Base-by-base conservation (phyloP, 2,329 filamentous ascomycete genomes). In the Hymenoscyphus linearis region DNA sequence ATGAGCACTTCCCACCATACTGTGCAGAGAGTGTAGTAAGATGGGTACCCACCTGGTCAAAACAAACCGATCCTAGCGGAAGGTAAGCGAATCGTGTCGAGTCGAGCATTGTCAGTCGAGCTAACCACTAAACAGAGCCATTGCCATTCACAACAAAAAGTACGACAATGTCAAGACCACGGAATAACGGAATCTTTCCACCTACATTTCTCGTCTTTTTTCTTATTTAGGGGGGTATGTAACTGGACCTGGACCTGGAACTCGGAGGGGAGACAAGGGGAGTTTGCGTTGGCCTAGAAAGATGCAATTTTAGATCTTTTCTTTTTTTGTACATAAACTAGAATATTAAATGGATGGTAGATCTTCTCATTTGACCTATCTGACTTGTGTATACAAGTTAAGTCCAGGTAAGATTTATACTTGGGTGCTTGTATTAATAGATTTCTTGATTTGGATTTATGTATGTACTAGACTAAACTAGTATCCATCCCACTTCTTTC, bases 11-110 rank as follows among this genome's bases (percentile, higher is more conserved):
- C 85, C 95, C 95, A 54, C 84, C 87, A 60, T 88, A 88, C 73
- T 98, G 93, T 74, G 96, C 95, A 9, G 87, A 85, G 62, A 99
- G 95, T 7, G 95, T 99, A 59, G 89, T 91, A 90, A 84, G 95
- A 73, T 99, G 95, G 96, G 92, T 90, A 61, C 95, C 95, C 31
- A 99, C 90, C 40, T 99, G 95, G 95, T 96, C 91, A 60, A 90
- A 96, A 76, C 92, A 97, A 84, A 90, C 86, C 27, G 95, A 99
- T 76, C 95, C 95, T 64, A 96, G 90, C 77, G 96, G 95, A 80
- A 72, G 71, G 71, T 71, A 60, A 67, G 66, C 58, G 16, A 53
- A 22, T 31, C 44, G 14, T 7, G 16, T 44, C 44, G 12, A n/a
- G 54, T 58, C 14, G 18, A 54, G 18, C n/a, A 2, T 34, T 10